These are phyloP conservation scores for Piper betle DNA, from an alignment of 164 flowering plant genomes.

Conservation along the genomic window DNA sequence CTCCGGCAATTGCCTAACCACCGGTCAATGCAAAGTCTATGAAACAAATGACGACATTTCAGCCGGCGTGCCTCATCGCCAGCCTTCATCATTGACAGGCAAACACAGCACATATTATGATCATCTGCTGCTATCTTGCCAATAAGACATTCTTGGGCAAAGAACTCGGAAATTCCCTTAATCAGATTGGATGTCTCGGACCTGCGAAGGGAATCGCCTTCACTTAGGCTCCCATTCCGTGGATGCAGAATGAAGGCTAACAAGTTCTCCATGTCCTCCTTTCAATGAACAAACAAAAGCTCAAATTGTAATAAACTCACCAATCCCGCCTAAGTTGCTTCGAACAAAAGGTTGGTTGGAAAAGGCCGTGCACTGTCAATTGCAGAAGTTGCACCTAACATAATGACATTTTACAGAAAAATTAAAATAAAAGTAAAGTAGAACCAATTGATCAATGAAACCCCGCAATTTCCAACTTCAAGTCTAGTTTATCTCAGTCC, in stretches of 20 bases:
- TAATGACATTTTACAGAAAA: conserved; percentile 4
- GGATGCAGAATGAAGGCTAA: conserved; percentile 11
- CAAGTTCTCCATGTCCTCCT: conserved; percentile 14
- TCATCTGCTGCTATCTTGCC: not conserved
- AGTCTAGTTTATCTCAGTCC: too few relatives aligned
- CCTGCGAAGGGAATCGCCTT: not conserved
- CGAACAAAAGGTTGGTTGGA: conserved; percentile 32
- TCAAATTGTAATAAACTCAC: too few relatives aligned
- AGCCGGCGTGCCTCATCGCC: conserved; percentile 33
- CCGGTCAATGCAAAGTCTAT: conserved; percentile 38
- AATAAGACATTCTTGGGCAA: not conserved
- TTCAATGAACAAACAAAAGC: not conserved
- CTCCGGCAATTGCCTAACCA: conserved; percentile 44
- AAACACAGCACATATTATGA: conserved; percentile 32
- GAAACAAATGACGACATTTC: conserved; percentile 68
- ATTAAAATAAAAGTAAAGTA: too few relatives aligned
- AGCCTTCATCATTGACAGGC: conserved; percentile 35
- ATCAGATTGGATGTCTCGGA: not conserved
- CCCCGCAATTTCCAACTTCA: too few relatives aligned
- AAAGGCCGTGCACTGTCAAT: conserved; percentile 16
- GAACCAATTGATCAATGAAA: too few relatives aligned
- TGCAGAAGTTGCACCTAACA: conserved; percentile 40
- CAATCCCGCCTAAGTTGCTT: conserved; percentile 25
- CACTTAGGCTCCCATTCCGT: conserved; percentile 12
- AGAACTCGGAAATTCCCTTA: not conserved